These are phyloP conservation scores for Colletotrichum viniferum DNA, from an alignment of 2,329 filamentous ascomycete species.

Conservation along the genomic window DNA sequence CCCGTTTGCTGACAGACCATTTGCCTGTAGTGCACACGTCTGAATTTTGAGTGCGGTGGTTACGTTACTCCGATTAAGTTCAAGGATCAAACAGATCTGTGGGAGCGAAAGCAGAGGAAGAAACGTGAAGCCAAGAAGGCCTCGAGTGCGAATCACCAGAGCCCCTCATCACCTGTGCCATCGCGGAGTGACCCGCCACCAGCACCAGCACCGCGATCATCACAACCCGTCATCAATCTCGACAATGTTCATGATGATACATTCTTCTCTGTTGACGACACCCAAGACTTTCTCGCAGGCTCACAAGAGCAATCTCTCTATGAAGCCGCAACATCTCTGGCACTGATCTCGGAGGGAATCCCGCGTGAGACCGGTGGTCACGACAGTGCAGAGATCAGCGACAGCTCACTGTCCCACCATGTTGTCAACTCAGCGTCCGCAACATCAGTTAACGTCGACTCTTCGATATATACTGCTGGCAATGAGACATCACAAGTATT, in stretches of 20 bases:
- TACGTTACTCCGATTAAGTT: constrained; percentile 4
- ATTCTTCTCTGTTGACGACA: neutral
- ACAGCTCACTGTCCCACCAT: neutral
- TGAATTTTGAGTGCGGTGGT: neutral
- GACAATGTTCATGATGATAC: neutral
- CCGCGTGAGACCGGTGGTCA: neutral
- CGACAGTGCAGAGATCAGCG: accelerated
- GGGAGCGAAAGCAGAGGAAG: neutral
- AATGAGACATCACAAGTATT: neutral
- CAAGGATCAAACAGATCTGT: neutral
- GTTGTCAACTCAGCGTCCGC: neutral
- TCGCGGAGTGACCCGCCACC: neutral
- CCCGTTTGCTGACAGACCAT: neutral
- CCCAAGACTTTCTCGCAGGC: neutral
- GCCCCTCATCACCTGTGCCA: neutral
- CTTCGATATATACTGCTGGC: neutral
- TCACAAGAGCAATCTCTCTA: neutral
- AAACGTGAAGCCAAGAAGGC: neutral
- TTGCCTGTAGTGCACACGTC: neutral
- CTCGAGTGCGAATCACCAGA: neutral
- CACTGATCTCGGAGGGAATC: neutral
- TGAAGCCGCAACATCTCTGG: neutral
- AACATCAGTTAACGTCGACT: neutral
- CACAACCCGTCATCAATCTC: neutral
- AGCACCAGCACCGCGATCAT: neutral